Base-by-base conservation (phyloP, 2,329 filamentous ascomycete species). In the Ophiocordyceps camponoti-saundersi region DNA sequence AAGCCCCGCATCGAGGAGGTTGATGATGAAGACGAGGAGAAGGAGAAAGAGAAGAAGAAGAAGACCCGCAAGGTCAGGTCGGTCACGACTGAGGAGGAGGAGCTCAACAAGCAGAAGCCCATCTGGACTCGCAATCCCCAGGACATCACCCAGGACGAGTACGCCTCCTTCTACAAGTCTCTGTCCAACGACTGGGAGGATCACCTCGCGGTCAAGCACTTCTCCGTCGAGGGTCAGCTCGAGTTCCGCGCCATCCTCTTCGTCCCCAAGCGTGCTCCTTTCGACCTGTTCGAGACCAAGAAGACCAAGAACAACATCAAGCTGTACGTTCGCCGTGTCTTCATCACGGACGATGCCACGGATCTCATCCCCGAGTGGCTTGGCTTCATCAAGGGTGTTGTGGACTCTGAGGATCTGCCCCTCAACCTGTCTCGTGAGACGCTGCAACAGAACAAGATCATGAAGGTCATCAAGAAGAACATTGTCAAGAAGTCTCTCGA, bases 271-370 rank as follows among this genome's bases (percentile, higher is more conserved):
- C 90, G 92, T 62, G 92, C 92, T 69, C 92, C 92, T 61, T 98
- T 98, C 70, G 92, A 98, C 65, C 85, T 98, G 53, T 98, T 98
- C 69, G 92, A 98, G 85, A 95, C 90, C 67, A 98, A 98, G 87
- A 95, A 95, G 85, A 95, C 90, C 66, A 98, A 98, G 88, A 98
- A 96, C 85, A 98, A 98, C 85, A 96, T 98, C 81, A 98, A 98
- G 84, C 83, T 98, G 61, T 98, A 98, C 74, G 92, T 98, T 64
- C 90, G 92, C 69, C 92, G 92, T 68, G 92, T 98, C 70, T 98
- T 98, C 85, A 98, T 98, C 78, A 98, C 92, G 51, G 92, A 98
- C 59, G 92, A 98, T 69, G 92, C 92, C 60, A 96, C 92, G 59
- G 92, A 98, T 67, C 84, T 98, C 72, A 93, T 98, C 56, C 92